Conservation (phyloP, 768 basidiomycete genomes). For the Clavaria fumosa region DNA sequence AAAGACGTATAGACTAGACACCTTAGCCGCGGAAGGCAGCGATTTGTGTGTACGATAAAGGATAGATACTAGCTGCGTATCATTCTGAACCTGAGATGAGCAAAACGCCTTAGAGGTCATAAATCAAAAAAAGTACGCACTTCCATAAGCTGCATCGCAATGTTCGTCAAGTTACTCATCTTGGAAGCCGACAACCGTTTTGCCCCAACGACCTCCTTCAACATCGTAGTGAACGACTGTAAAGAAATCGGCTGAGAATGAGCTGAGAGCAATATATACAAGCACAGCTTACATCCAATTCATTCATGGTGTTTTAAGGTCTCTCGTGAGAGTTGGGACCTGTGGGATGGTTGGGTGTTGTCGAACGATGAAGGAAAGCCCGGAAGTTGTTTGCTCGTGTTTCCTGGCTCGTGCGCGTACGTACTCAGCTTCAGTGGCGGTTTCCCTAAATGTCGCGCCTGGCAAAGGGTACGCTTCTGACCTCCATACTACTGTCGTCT, state of each 20-base stretch:
- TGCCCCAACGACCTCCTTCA: slow-evolving; percentile 70
- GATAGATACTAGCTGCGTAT: slow-evolving; percentile 76
- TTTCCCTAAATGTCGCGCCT: slow-evolving; percentile 36
- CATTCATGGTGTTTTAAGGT: no score
- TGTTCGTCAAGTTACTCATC: slow-evolving; percentile 61
- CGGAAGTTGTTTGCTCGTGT: slow-evolving; percentile 8
- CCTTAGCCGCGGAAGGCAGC: slow-evolving; percentile 49
- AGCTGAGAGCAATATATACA: slow-evolving; percentile 6
- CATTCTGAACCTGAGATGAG: slow-evolving; percentile 35
- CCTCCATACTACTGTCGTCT: slow-evolving; percentile 45
- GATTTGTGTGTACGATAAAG: slow-evolving; percentile 84
- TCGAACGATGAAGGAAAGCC: no score
- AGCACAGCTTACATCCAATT: slow-evolving; percentile 23
- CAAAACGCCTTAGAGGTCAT: not conserved
- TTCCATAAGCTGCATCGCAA: slow-evolving; percentile 63
- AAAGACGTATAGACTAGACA: slow-evolving; percentile 84
- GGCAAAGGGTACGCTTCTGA: slow-evolving; percentile 62
- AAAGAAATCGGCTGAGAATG: slow-evolving; percentile 3
- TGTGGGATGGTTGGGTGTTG: no score
- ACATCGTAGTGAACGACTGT: slow-evolving; percentile 65
- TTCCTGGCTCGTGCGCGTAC: slow-evolving; percentile 15
- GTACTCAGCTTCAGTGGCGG: slow-evolving; percentile 12
- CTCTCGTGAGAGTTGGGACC: no score
- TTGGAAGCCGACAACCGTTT: slow-evolving; percentile 81
- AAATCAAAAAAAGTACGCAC: slow-evolving; percentile 27